These are phyloP conservation scores for Wickerhamiella bombiphila DNA, from an alignment of 805 yeast genomes.

Conservation along the genomic window DNA sequence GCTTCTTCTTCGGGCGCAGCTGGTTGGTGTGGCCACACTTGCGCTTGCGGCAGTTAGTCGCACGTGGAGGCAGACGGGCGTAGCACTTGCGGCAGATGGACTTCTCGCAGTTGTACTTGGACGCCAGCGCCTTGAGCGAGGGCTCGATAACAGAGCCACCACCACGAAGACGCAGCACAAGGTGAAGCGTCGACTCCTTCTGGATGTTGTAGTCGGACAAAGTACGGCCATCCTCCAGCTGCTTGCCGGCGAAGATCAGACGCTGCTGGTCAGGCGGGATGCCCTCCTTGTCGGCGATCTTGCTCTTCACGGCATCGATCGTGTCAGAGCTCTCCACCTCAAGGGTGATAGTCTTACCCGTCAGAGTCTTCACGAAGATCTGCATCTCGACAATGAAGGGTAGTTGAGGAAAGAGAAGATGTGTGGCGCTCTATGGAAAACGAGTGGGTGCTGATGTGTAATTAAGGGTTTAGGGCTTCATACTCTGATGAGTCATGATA, in stretches of 20 bases:
- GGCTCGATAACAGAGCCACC: slow-evolving; percentile 90
- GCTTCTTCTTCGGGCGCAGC: slow-evolving; percentile 99
- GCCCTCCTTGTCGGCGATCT: slow-evolving; percentile 91
- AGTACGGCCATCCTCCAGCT: slow-evolving; percentile 88
- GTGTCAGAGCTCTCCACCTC: slow-evolving; percentile 90
- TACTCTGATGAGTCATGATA: no score
- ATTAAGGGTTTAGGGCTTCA: neutral
- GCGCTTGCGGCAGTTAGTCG: slow-evolving; percentile 99
- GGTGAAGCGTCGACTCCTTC: slow-evolving; percentile 75
- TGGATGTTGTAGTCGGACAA: slow-evolving; percentile 88
- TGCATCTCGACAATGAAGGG: slow-evolving; percentile 21
- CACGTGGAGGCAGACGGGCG: slow-evolving; percentile 99
- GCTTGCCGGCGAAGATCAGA: slow-evolving; percentile 90
- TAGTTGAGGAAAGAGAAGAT: neutral
- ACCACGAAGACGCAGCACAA: slow-evolving; percentile 79
- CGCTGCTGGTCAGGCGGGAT: slow-evolving; percentile 95
- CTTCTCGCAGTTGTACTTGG: slow-evolving; percentile 99
- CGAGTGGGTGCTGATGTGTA: neutral
- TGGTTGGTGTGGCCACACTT: slow-evolving; percentile 99
- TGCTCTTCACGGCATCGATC: slow-evolving; percentile 84
- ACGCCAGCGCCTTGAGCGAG: slow-evolving; percentile 96
- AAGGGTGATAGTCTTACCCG: slow-evolving; percentile 86
- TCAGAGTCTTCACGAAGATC: slow-evolving; percentile 97
- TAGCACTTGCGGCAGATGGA: slow-evolving; percentile 98
- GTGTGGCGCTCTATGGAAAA: slow-evolving; percentile 2